These are phyloP conservation scores for Teratosphaeria zuluensis DNA, from an alignment of 2,329 filamentous ascomycete genomes.

Conservation along the genomic window DNA sequence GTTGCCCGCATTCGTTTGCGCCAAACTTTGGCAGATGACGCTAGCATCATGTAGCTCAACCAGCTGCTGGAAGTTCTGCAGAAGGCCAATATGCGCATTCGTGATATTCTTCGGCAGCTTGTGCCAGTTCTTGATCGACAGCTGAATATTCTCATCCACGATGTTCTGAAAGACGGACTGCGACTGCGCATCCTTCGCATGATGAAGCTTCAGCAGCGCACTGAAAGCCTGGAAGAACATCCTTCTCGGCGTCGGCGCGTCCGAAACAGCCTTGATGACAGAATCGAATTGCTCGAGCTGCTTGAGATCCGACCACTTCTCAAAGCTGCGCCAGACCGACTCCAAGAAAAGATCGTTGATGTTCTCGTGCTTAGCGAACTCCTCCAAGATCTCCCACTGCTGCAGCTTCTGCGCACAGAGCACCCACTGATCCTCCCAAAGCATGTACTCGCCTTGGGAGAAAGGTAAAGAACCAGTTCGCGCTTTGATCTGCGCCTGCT, in stretches of 20 bases:
- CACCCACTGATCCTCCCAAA: slow-evolving; percentile 99
- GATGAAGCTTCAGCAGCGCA: slow-evolving; percentile 87
- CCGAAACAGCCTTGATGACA: slow-evolving; percentile 93
- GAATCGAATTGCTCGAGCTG: slow-evolving; percentile 83
- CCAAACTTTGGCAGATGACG: slow-evolving; percentile 85
- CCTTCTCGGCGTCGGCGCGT: slow-evolving; percentile 85
- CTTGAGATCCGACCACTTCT: slow-evolving; percentile 83
- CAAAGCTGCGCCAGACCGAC: slow-evolving; percentile 88
- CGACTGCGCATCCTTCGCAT: slow-evolving; percentile 60
- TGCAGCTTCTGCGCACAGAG: slow-evolving; percentile 95
- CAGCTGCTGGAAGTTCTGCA: slow-evolving; percentile 96
- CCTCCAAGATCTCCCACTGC: slow-evolving; percentile 95
- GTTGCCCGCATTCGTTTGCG: slow-evolving; percentile 72
- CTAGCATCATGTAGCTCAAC: slow-evolving; percentile 97
- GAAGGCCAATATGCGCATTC: slow-evolving; percentile 84
- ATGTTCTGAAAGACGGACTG: slow-evolving; percentile 74
- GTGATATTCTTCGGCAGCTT: slow-evolving; percentile 91
- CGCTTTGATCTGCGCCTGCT: slow-evolving; percentile 93
- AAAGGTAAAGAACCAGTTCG: slow-evolving; percentile 93
- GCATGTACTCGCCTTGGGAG: slow-evolving; percentile 92
- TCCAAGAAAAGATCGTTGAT: slow-evolving; percentile 93
- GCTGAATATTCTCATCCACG: slow-evolving; percentile 92
- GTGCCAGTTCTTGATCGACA: slow-evolving; percentile 97
- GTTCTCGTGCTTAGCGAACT: slow-evolving; percentile 98
- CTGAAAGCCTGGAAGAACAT: slow-evolving; percentile 99